phyloP scores from a whole-genome alignment of 2,329 filamentous ascomycete genomes.

The Alternaria burnsii region DNA sequence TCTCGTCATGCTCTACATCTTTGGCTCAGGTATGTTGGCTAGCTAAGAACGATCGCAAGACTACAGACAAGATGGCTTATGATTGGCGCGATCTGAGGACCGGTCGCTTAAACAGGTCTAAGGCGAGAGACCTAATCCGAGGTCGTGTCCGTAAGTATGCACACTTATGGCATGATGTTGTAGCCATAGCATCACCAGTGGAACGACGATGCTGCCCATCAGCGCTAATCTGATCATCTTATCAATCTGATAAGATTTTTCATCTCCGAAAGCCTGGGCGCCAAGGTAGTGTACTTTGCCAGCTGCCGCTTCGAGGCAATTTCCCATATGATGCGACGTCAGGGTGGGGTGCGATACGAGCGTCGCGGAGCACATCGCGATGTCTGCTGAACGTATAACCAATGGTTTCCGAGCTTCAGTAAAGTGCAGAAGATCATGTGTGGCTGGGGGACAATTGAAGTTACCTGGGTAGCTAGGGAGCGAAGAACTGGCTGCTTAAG shows the following conservation, averaged over 20 bases:
- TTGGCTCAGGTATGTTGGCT: background rate
- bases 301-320: conserved; percentile 19
- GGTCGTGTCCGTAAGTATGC: background rate
- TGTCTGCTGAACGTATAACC: background rate
- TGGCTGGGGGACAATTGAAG: background rate
- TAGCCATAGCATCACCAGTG: background rate
- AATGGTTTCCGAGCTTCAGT: background rate
- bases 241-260: conserved; percentile 40
- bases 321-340: background rate
- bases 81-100: background rate
- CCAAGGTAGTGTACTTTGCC: conserved; percentile 7
- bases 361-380: background rate
- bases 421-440: background rate
- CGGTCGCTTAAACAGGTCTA: background rate
- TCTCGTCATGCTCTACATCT: background rate
- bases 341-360: conserved; percentile 14
- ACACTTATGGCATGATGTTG: background rate
- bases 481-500: background rate
- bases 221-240: conserved; percentile 31
- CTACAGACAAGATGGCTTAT: background rate
- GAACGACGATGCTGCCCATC: background rate
- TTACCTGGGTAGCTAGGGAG: background rate
- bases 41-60: background rate
- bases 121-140: background rate
- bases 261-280: conserved; percentile 15